Conservation (phyloP, 805 yeast genomes). For the Candida vartiovaarae region DNA sequence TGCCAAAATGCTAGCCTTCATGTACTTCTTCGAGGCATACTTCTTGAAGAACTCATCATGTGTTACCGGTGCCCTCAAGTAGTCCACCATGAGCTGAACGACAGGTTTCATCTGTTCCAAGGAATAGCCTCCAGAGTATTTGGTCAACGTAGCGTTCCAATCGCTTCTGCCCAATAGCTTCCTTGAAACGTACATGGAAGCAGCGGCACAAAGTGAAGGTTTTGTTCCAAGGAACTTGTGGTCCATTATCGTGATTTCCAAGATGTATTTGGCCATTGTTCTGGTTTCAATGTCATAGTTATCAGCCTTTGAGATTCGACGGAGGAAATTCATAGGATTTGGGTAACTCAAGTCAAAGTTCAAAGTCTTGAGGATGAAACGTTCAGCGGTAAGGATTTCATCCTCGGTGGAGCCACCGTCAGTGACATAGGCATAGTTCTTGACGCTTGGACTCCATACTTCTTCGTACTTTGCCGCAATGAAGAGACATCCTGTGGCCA, state of each 20-base stretch:
- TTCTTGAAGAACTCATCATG: constrained; percentile 91
- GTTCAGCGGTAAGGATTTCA: constrained; percentile 79
- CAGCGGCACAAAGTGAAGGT: constrained; percentile 80
- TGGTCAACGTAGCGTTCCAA: constrained; percentile 84
- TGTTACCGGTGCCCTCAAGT: constrained; percentile 68
- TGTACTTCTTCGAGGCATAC: constrained; percentile 79
- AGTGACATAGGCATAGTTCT: constrained; percentile 80
- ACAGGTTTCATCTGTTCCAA: constrained; percentile 66
- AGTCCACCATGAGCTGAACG: constrained; percentile 67
- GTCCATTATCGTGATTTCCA: constrained; percentile 74
- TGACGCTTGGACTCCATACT: constrained; percentile 78
- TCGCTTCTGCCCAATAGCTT: constrained; percentile 56
- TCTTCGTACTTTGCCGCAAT: constrained; percentile 94
- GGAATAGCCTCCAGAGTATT: constrained; percentile 86
- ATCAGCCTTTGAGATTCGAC: constrained; percentile 87
- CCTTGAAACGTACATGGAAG: constrained; percentile 80
- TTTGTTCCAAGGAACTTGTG: constrained; percentile 63
- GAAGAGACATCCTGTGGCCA: constrained; percentile 80
- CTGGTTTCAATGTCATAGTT: constrained; percentile 79
- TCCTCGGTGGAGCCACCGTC: constrained; percentile 79
- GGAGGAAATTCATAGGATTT: constrained; percentile 81
- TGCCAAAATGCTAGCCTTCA: constrained; percentile 76
- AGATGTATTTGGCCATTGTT: constrained; percentile 75
- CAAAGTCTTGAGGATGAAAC: constrained; percentile 63
- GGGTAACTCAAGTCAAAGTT: constrained; percentile 77